Evolutionary conservation across 1,139 yeast genomes (phyloP).

Genomic region (Candida glucosophila): DNA sequence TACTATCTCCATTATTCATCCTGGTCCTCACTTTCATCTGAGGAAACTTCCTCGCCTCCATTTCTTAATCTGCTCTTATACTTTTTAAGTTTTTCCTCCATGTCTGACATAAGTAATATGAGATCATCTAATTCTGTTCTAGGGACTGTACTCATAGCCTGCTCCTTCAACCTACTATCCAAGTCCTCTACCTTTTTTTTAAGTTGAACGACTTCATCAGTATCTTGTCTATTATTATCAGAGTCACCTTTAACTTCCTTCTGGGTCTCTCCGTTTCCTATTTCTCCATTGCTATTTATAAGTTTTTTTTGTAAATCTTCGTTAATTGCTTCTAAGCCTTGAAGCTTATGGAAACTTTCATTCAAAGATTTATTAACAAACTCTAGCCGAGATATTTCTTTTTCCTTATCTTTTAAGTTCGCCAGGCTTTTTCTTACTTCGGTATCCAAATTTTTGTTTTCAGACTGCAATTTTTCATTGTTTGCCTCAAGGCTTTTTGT

Average conservation of each 20-base stretch:
- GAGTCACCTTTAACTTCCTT: slow-evolving; percentile 4
- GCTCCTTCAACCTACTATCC: no score
- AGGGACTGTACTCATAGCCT: slow-evolving; percentile 39
- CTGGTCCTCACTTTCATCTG: slow-evolving; percentile 25
- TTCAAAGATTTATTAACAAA: no score
- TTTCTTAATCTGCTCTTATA: slow-evolving; percentile 47
- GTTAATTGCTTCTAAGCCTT: slow-evolving; percentile 1
- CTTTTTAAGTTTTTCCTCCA: slow-evolving; percentile 58
- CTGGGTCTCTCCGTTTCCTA: no score
- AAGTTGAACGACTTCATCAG: slow-evolving; percentile 4
- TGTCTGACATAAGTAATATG: slow-evolving; percentile 63
- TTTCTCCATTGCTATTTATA: slow-evolving; percentile 3
- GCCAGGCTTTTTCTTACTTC: no score
- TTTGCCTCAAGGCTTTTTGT: no score
- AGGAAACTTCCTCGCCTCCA: slow-evolving; percentile 41
- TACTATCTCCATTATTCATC: background rate
- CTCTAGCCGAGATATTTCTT: slow-evolving; percentile 1
- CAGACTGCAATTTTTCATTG: no score
- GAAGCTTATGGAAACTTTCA: no score
- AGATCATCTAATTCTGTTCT: slow-evolving; percentile 67
- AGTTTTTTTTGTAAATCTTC: slow-evolving; percentile 1
- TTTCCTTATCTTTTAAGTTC: slow-evolving; percentile 2
- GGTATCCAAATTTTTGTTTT: no score
- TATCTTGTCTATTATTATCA: slow-evolving; percentile 4
- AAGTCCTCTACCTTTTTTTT: slow-evolving; percentile 1